Percentiles rank a stretch among this genome's conserved stretches.
phyloP scores from a whole-genome alignment of 2,329 filamentous ascomycete genomes.

The Cephalotrichum gorgonifer region DNA sequence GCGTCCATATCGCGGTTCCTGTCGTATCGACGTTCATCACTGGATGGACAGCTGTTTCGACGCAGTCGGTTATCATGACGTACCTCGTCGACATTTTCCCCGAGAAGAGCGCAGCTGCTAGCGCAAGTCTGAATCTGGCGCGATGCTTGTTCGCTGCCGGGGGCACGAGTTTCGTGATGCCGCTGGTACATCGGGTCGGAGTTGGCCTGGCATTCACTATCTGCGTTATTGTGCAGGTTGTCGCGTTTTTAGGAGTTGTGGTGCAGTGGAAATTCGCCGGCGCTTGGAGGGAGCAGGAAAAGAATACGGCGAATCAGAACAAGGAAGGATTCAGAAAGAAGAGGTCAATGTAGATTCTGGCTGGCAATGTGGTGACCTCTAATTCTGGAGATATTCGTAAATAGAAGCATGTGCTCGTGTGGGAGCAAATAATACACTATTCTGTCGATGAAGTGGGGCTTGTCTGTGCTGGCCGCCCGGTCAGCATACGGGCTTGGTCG shows the following conservation, averaged over 20 bases:
- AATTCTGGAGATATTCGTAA: no score
- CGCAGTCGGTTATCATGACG: constrained; percentile 36
- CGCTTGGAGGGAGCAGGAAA: constrained; percentile 21
- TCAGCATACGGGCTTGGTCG: no score
- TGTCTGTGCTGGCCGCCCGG: no score
- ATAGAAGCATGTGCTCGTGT: no score
- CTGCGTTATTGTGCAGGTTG: constrained; percentile 28
- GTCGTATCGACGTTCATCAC: constrained; percentile 39
- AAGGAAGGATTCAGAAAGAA: no score
- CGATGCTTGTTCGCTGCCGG: constrained; percentile 41
- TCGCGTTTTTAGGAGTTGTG: constrained; percentile 31
- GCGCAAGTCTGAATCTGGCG: constrained; percentile 40
- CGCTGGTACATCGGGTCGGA: constrained; percentile 34
- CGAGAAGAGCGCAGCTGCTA: constrained; percentile 36
- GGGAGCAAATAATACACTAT: no score
- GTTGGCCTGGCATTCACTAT: constrained; percentile 36
- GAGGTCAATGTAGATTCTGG: no score
- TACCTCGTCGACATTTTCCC: constrained; percentile 44
- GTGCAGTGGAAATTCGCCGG: constrained; percentile 31
- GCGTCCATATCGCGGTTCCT: constrained; percentile 35
- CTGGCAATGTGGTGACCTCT: no score
- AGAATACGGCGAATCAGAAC: neutral
- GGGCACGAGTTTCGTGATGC: constrained; percentile 37
- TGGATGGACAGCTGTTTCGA: constrained; percentile 39
- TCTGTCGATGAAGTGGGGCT: no score